Conservation (phyloP, 2,329 filamentous ascomycete species). For the Aureobasidium musti region DNA sequence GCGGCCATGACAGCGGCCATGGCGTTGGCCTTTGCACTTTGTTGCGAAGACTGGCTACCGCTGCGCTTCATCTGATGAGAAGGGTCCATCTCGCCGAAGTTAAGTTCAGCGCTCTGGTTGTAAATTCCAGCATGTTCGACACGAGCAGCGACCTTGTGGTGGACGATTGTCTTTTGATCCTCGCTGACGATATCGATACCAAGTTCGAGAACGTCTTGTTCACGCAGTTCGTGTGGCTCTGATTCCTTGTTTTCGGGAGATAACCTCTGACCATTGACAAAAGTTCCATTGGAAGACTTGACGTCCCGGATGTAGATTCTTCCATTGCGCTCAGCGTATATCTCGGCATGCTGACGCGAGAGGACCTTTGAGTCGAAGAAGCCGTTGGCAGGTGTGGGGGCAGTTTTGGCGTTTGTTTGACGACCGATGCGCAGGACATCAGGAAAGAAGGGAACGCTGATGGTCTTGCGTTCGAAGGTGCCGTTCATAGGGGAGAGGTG, state of each 20-base stretch:
- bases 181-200: slow-evolving; percentile 99
- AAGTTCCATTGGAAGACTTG: slow-evolving; percentile 98
- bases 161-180: slow-evolving; percentile 96
- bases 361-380: slow-evolving; percentile 99
- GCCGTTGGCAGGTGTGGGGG: slow-evolving; percentile 86
- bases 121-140: slow-evolving; percentile 93
- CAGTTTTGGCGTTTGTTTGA: slow-evolving; percentile 95
- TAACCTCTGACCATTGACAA: slow-evolving; percentile 87
- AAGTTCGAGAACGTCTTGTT: slow-evolving; percentile 87
- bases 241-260: slow-evolving; percentile 96
- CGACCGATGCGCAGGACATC: slow-evolving; percentile 92
- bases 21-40: slow-evolving; percentile 31
- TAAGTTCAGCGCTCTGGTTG: slow-evolving; percentile 74
- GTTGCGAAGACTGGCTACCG: slow-evolving; percentile 53
- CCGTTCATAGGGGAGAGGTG: slow-evolving; percentile 89
- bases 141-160: slow-evolving; percentile 96
- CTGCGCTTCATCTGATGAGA: slow-evolving; percentile 62
- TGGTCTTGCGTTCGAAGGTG: slow-evolving; percentile 96
- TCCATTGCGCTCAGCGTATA: slow-evolving; percentile 76
- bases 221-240: slow-evolving; percentile 88
- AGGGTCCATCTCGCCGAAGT: slow-evolving; percentile 84
- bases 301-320: slow-evolving; percentile 97
- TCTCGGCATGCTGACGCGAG: slow-evolving; percentile 92
- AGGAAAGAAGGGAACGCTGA: slow-evolving; percentile 88
- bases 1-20: slow-evolving; percentile 36